Evolutionary conservation across 2,329 filamentous ascomycete genomes (phyloP).

Genomic region (Cadophora gregata): DNA sequence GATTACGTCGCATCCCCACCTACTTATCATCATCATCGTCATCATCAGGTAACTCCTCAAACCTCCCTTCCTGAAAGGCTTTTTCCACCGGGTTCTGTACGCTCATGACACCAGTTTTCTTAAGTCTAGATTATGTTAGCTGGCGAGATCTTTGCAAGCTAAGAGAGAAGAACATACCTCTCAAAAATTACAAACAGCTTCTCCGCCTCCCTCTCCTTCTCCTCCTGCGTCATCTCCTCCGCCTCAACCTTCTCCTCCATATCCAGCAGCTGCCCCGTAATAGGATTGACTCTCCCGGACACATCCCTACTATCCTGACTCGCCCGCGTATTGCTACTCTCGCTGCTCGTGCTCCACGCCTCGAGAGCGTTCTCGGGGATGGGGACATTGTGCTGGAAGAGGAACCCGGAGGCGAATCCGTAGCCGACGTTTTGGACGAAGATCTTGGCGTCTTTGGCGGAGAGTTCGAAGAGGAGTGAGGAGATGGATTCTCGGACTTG

Average conservation of each 20-base stretch:
- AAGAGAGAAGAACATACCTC: slow-evolving; percentile 33
- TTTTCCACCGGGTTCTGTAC: slow-evolving; percentile 41
- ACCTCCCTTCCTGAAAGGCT: slow-evolving; percentile 40
- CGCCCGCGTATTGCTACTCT: slow-evolving; percentile 35
- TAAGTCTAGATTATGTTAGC: slow-evolving; percentile 40
- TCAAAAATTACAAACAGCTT: slow-evolving; percentile 44
- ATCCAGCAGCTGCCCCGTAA: slow-evolving; percentile 42
- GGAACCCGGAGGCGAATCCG: slow-evolving; percentile 88
- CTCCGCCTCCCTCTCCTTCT: slow-evolving; percentile 79
- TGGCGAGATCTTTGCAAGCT: no score
- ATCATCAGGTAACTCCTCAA: slow-evolving; percentile 42
- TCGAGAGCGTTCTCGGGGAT: slow-evolving; percentile 72
- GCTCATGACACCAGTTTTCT: slow-evolving; percentile 42
- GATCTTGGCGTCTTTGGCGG: slow-evolving; percentile 75
- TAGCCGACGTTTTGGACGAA: slow-evolving; percentile 95
- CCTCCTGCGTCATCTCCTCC: slow-evolving; percentile 84
- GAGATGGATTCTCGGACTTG: slow-evolving; percentile 77
- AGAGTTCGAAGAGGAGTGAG: slow-evolving; percentile 84
- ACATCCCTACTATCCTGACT: slow-evolving; percentile 33
- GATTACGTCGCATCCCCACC: slow-evolving; percentile 17
- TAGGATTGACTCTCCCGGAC: slow-evolving; percentile 42
- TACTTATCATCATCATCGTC: slow-evolving; percentile 38
- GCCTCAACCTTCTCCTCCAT: slow-evolving; percentile 49
- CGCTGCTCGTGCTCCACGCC: slow-evolving; percentile 49
- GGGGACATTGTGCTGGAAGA: slow-evolving; percentile 83